phyloP scores from a whole-genome alignment of 1,284 basidiomycete species.

The Ustilago esculenta region DNA sequence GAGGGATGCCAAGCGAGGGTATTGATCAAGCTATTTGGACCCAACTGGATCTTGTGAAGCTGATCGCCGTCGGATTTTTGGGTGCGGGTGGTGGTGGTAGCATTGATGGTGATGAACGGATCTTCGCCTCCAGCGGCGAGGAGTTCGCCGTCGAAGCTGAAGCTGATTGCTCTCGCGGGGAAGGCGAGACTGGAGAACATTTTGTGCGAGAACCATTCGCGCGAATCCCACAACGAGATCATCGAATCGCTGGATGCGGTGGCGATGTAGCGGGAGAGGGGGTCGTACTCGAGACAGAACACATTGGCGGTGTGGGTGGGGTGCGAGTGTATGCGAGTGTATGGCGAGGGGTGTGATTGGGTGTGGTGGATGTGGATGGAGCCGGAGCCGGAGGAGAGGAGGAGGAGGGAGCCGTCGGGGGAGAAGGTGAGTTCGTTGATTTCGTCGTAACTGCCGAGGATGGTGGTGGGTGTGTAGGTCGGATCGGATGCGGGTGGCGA shows the following conservation, averaged over 20 bases:
- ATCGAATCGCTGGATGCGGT: slow-evolving; percentile 55
- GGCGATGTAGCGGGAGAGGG: slow-evolving; percentile 47
- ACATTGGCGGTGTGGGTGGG: slow-evolving; percentile 54
- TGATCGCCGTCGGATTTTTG: slow-evolving; percentile 4
- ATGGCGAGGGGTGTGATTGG: background rate
- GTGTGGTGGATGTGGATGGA: slow-evolving; percentile 35
- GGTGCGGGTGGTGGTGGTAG: background rate
- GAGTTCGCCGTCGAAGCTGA: slow-evolving; percentile 62
- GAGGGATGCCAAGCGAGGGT: slow-evolving; percentile 55
- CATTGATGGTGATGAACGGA: slow-evolving; percentile 40
- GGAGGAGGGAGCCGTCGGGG: slow-evolving; percentile 51
- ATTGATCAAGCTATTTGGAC: slow-evolving; percentile 35
- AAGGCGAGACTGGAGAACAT: slow-evolving; percentile 43
- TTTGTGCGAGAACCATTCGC: slow-evolving; percentile 38
- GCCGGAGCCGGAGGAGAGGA: slow-evolving; percentile 56
- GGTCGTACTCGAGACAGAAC: slow-evolving; percentile 58
- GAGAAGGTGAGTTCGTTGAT: slow-evolving; percentile 62
- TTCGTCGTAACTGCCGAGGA: slow-evolving; percentile 32
- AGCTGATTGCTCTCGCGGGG: slow-evolving; percentile 54
- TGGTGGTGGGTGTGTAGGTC: background rate
- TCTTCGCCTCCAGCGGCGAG: slow-evolving; percentile 61
- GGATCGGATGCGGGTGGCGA: background rate
- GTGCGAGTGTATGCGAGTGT: slow-evolving; percentile 31
- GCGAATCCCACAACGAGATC: slow-evolving; percentile 45
- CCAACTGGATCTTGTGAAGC: slow-evolving; percentile 36